Conservation (phyloP, 1,284 basidiomycete genomes). For the Ustilago vetiveriae region DNA sequence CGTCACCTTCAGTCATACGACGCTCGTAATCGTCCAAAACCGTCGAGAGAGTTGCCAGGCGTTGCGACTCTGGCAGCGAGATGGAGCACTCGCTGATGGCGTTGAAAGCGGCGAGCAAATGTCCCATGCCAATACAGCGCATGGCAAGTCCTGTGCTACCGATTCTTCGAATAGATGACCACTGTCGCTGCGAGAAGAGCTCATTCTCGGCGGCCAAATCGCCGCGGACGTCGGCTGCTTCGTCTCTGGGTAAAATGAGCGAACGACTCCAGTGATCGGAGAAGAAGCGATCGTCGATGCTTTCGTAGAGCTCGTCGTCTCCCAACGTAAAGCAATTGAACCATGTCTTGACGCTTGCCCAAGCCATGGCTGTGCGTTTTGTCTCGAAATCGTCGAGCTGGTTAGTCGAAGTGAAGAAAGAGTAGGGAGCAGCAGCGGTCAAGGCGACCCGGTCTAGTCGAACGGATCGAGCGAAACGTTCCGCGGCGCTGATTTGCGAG, state of each 20-base stretch:
- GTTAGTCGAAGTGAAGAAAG: slow-evolving; percentile 21
- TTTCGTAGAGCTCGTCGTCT: slow-evolving; percentile 45
- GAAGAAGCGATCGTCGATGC: slow-evolving; percentile 29
- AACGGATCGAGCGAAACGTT: slow-evolving; percentile 32
- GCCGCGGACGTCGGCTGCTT: background rate
- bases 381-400: slow-evolving; percentile 36
- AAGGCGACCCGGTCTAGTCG: slow-evolving; percentile 37
- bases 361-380: slow-evolving; percentile 29
- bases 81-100: slow-evolving; percentile 16
- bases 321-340: slow-evolving; percentile 36
- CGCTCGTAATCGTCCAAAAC: slow-evolving; percentile 20
- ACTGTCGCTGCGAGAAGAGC: slow-evolving; percentile 19
- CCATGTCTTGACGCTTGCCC: slow-evolving; percentile 46
- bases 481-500: slow-evolving; percentile 27
- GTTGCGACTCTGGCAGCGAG: slow-evolving; percentile 16
- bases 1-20: slow-evolving; percentile 1
- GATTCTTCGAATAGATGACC: slow-evolving; percentile 21
- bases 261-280: slow-evolving; percentile 35
- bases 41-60: slow-evolving; percentile 6
- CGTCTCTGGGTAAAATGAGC: slow-evolving; percentile 7
- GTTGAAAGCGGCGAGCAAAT: slow-evolving; percentile 21
- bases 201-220: slow-evolving; percentile 3
- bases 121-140: slow-evolving; percentile 28
- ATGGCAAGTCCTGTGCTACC: slow-evolving; percentile 36
- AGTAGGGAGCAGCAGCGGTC: slow-evolving; percentile 34